Conservation (phyloP, 139 green algal genomes). For the Helicosporidium sp. region DNA sequence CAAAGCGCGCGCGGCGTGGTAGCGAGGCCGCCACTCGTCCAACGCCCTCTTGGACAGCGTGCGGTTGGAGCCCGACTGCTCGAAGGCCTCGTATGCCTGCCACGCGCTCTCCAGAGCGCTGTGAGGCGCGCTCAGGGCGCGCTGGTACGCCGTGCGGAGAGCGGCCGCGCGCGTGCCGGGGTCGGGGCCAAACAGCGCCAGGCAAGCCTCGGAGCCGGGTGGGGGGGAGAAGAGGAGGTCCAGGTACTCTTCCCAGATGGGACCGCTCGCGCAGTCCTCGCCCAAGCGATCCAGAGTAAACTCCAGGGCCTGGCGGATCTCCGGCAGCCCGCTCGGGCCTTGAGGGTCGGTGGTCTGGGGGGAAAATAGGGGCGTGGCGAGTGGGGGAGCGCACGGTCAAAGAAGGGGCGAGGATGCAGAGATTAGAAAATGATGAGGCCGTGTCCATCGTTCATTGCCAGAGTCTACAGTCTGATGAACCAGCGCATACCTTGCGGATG, state of each 20-base stretch:
- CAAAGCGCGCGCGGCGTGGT: constrained; percentile 31
- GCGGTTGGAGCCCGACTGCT: constrained; percentile 36
- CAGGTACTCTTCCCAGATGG: constrained; percentile 72
- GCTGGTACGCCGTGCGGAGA: constrained; percentile 47
- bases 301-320: constrained; percentile 58
- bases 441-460: neutral
- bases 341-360: constrained; percentile 27
- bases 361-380: neutral
- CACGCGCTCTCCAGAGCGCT: constrained; percentile 59
- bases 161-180: constrained; percentile 32
- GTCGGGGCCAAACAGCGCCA: constrained; percentile 31
- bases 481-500: constrained; percentile 35
- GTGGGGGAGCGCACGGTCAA: neutral
- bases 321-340: constrained; percentile 29
- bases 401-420: neutral
- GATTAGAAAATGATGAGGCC: too few species aligned
- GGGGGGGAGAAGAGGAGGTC: too few species aligned
- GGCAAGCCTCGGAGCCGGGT: too few species aligned
- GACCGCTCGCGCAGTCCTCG: constrained; percentile 35
- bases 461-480: neutral
- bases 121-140: constrained; percentile 54
- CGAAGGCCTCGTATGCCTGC: constrained; percentile 70
- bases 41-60: constrained; percentile 40
- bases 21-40: constrained; percentile 58
- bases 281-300: constrained; percentile 68